Evolutionary conservation across 164 flowering plant genomes (phyloP).

Genomic region (Liquidambar formosana): DNA sequence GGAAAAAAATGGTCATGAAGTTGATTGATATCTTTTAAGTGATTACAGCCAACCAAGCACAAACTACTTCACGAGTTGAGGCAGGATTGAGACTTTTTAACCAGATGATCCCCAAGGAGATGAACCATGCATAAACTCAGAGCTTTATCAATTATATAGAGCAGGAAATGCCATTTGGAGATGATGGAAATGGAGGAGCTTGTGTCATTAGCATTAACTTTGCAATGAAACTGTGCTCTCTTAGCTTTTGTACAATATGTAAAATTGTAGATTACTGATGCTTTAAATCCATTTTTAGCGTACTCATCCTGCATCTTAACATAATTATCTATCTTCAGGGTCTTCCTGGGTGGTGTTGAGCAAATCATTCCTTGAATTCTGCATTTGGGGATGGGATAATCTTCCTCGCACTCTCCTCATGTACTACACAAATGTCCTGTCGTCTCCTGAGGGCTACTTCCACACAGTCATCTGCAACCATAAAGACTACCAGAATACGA

Average conservation of each 20-base stretch:
- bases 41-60: no score
- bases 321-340: constrained; percentile 37
- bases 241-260: no score
- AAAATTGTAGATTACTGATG: not conserved
- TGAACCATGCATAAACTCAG: no score
- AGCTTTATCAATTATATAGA: not conserved
- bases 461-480: constrained; percentile 83
- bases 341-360: constrained; percentile 70
- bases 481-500: constrained; percentile 74
- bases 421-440: constrained; percentile 80
- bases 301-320: not conserved
- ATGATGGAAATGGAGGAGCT: not conserved
- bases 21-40: no score
- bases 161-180: not conserved
- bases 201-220: not conserved
- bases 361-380: constrained; percentile 67
- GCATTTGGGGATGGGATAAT: constrained; percentile 86
- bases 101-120: no score
- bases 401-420: constrained; percentile 86
- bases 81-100: no score
- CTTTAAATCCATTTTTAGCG: not conserved
- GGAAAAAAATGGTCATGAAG: no score
- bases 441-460: constrained; percentile 82
- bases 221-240: no score
- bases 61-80: no score